Evolutionary conservation across 2,329 filamentous ascomycete species (phyloP), one percentile per base, ranked within the genome.

Genomic region (Trichoderma guizhouense): DNA sequence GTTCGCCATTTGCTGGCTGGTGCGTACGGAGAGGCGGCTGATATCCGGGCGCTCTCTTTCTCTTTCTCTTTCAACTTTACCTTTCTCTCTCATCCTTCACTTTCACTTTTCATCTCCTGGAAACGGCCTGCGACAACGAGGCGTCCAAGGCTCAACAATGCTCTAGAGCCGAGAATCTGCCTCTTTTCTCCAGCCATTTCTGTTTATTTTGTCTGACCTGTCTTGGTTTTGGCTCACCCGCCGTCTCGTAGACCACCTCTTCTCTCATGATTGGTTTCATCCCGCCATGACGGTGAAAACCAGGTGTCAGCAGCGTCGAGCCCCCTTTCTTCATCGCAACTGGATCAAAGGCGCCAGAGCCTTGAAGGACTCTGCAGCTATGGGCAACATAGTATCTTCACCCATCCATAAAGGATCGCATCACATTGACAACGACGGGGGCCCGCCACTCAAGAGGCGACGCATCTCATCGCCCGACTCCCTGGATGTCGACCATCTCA

Each of bases 311-410:
- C 43, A 51, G 72, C 84, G 84, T 80, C 83, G 82, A 76, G 81
- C 85, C 71, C 86, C 87, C 73, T 89, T 86, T 79, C 84, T 88
- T 72, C 85, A 87, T 75, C 84, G 86, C 78, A 87, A 86, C 77
- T 88, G 85, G 86, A 81, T 84, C 74, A 83, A 81, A 73, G 83
- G 83, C 62, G 80, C 86, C 77, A 83, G 83, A 62, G 81, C 83
- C 73, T 80, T 80, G 75, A 83, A 85, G 76, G 73, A 74, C 34
- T 76, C 78, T 58, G 76, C 79, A 71, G 77, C 78, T 72, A 86
- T 86, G 84, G 84, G 84, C 66, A 83, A 80, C 76, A 83, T 83
- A 72, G 74, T 82, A 15, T 83, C 83, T 47, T 81, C 81, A 64
- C 76, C 81, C 11, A 71, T 72, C 77, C 80, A 82, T 72, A 80